Conservation (phyloP, 2,329 filamentous ascomycete species). For the Myriosclerotinia duriaeana region DNA sequence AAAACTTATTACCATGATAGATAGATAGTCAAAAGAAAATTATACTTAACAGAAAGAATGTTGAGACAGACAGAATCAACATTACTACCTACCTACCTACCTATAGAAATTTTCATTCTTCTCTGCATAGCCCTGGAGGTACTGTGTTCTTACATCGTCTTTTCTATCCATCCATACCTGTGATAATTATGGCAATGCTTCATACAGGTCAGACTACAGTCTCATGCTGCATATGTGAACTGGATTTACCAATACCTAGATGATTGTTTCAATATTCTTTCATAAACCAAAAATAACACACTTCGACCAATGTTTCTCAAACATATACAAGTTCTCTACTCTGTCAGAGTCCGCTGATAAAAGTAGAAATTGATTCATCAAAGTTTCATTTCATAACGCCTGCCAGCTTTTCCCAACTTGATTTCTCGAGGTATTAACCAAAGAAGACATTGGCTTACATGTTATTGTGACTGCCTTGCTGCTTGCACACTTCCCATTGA, state of each 20-base stretch:
- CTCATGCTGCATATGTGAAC: neutral
- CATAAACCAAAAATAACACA: neutral
- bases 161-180: neutral
- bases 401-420: slow-evolving; percentile 1
- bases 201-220: neutral
- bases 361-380: neutral
- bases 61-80: no score
- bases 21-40: no score
- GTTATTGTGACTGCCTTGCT: slow-evolving; percentile 16
- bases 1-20: no score
- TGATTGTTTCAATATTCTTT: neutral
- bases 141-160: neutral
- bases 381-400: neutral
- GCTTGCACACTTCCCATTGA: slow-evolving; percentile 21
- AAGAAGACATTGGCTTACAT: neutral
- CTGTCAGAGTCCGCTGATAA: neutral
- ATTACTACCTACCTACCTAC: no score
- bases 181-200: neutral
- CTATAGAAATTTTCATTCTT: neutral
- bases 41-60: no score
- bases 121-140: slow-evolving; percentile 3
- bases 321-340: neutral
- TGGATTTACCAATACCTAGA: neutral
- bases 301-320: neutral
- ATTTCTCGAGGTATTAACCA: slow-evolving; percentile 9